These are phyloP conservation scores for Fonsecaea pedrosoi DNA, from an alignment of 2,329 filamentous ascomycete genomes.

Conservation along the genomic window DNA sequence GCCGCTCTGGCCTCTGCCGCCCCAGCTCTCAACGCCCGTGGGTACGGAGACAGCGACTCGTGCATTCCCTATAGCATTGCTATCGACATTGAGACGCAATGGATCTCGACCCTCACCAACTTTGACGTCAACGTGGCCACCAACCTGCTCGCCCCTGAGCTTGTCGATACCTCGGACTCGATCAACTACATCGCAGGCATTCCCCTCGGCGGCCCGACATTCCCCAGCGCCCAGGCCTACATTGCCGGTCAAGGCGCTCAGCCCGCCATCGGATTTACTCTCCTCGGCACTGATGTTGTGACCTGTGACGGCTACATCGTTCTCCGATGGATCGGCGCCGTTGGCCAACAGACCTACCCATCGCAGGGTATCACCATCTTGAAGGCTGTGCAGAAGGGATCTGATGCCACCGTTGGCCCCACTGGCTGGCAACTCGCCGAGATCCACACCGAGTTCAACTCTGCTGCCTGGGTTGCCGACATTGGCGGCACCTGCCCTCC, in stretches of 20 bases:
- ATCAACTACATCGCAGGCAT: slow-evolving; percentile 39
- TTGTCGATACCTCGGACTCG: slow-evolving; percentile 46
- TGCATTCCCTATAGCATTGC: slow-evolving; percentile 35
- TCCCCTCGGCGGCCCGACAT: slow-evolving; percentile 45
- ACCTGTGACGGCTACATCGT: slow-evolving; percentile 44
- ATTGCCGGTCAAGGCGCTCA: slow-evolving; percentile 41
- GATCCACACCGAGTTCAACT: slow-evolving; percentile 48
- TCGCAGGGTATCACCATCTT: slow-evolving; percentile 46
- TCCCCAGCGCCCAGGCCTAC: slow-evolving; percentile 44
- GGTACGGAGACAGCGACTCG: not conserved
- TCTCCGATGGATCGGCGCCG: slow-evolving; percentile 45
- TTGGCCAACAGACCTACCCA: slow-evolving; percentile 28
- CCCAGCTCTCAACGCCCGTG: slow-evolving; percentile 18
- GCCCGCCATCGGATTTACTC: slow-evolving; percentile 42
- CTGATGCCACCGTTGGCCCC: slow-evolving; percentile 27
- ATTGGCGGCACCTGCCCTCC: slow-evolving; percentile 34
- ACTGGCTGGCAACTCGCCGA: slow-evolving; percentile 44
- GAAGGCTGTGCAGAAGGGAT: slow-evolving; percentile 32
- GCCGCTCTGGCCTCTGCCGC: slow-evolving; percentile 26
- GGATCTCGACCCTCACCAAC: slow-evolving; percentile 34
- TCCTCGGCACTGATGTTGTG: slow-evolving; percentile 41
- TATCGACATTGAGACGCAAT: slow-evolving; percentile 28
- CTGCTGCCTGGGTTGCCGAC: slow-evolving; percentile 35
- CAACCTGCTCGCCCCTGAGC: slow-evolving; percentile 40
- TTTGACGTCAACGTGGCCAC: slow-evolving; percentile 31